Evolutionary conservation across 2,329 filamentous ascomycete species (phyloP).

Genomic region (Coniochaeta pulveracea): DNA sequence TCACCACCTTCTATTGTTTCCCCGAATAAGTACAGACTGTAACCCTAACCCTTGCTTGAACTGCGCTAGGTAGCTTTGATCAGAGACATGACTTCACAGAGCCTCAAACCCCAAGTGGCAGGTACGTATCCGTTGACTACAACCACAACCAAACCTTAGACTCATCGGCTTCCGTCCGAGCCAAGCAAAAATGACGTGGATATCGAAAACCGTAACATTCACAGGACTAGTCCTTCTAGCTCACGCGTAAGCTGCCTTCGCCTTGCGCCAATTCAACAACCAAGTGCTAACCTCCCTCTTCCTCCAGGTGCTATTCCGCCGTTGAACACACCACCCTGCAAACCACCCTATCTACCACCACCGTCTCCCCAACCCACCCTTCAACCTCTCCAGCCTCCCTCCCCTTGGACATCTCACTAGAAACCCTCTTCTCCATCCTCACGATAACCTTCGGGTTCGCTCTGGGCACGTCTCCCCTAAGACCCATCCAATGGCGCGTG

Average conservation of each 20-base stretch:
- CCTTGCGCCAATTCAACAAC: constrained; percentile 10
- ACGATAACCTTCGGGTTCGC: constrained; percentile 79
- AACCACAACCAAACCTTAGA: too few relatives aligned
- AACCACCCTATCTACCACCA: constrained; percentile 38
- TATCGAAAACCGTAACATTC: constrained; percentile 59
- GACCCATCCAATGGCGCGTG: constrained; percentile 73
- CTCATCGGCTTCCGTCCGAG: too few relatives aligned
- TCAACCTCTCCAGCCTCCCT: constrained; percentile 37
- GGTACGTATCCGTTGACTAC: too few relatives aligned
- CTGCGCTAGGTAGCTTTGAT: too few relatives aligned
- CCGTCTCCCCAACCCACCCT: constrained; percentile 30
- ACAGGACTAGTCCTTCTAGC: constrained; percentile 69
- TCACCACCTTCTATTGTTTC: too few relatives aligned
- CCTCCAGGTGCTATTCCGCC: constrained; percentile 78
- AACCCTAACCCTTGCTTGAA: too few relatives aligned
- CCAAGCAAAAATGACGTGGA: constrained; percentile 50
- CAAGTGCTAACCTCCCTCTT: constrained; percentile 4
- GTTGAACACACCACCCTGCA: constrained; percentile 79
- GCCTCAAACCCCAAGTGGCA: too few relatives aligned
- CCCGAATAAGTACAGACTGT: too few relatives aligned
- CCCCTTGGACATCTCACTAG: constrained; percentile 77
- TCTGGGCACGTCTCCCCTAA: constrained; percentile 61
- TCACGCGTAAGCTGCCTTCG: constrained; percentile 64
- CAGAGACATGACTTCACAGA: too few relatives aligned
- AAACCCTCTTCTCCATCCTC: constrained; percentile 71